Evolutionary conservation across 208 protist genomes (phyloP), one percentile per base, ranked within the genome.

Genomic region (Wallacemonas sp.): DNA sequence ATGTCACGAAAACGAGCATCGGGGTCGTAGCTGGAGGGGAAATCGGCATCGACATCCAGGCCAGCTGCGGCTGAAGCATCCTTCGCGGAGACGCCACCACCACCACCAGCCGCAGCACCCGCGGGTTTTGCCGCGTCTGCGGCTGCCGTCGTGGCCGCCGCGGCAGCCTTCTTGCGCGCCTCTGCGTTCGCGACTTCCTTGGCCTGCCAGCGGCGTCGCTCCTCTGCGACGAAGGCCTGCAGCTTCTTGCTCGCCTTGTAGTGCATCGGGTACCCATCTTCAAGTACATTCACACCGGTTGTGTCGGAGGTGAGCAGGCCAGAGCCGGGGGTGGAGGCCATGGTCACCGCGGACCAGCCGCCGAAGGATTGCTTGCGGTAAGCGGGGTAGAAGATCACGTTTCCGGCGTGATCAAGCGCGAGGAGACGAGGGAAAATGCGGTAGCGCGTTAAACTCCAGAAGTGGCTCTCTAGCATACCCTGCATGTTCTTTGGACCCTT

Each of bases 201-300:
- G 28, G 12, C 59, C 54, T 82, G 65, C 84, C 84, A 93, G 12
- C 72, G 68, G 1, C 54, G 62, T 5, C 74, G 68, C 66, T 92
- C 84, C 68, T 90, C 74, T 0, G 69, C 51, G 24, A 95, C 62
- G 55, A 91, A 92, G 15, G 62, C 47, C 71, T 95, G 82, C 41
- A 95, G 71, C 65, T 82, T 86, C 44, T 79, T 61, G 59, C 78
- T 86, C 14, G 84, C 86, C 62, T 87, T 85, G 76, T 88, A 89
- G 68, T 95, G 90, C 70, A 95, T 71, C 58, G 90, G 90, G 70
- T 95, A 88, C 58, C 90, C 90, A 63, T 95, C 90, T 71, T 95
- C 90, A 15, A 95, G 76, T 46, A 95, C 86, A 66, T 93, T 95
- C 44, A 81, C 76, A 1, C 66, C 68, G 21, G 69, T 86, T 44